Evolutionary conservation across 2,329 filamentous ascomycete genomes (phyloP).

Genomic region (Leptographium flavum): DNA sequence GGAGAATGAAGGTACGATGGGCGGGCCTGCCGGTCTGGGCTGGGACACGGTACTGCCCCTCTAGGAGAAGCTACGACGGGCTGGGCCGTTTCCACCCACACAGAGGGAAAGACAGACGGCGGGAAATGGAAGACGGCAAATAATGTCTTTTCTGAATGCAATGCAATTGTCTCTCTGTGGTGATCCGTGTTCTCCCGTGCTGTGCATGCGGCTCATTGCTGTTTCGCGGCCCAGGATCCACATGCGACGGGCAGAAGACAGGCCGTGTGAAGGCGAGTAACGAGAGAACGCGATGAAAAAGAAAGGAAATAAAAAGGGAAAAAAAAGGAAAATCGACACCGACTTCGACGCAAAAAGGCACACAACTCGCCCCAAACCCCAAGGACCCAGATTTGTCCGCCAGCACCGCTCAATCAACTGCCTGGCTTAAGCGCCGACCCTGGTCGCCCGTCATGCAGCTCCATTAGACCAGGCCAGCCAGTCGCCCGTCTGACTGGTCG

Average conservation of each 20-base stretch:
- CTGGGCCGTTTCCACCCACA: not conserved
- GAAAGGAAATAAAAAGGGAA: not conserved
- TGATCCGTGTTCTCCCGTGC: no score
- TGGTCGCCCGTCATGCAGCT: conserved; percentile 34
- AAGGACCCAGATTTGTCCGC: not conserved
- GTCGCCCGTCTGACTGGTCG: not conserved
- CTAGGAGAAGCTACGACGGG: not conserved
- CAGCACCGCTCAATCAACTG: conserved; percentile 10
- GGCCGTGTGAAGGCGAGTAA: no score
- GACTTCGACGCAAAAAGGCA: no score
- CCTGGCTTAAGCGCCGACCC: conserved; percentile 42
- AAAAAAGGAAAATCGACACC: not conserved
- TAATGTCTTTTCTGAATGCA: no score
- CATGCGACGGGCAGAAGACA: no score
- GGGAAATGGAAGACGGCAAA: no score
- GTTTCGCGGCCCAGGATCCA: no score
- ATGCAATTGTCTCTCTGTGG: no score
- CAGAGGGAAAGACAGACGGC: no score
- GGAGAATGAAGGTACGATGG: not conserved
- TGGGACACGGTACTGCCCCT: not conserved
- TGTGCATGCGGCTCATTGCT: no score
- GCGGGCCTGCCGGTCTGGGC: not conserved
- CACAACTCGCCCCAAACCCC: no score
- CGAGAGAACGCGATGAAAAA: not conserved
- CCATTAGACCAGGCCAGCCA: conserved; percentile 17